Evolutionary conservation across 2,329 filamentous ascomycete genomes (phyloP).

Genomic region (Chaetomiaceae sp.): DNA sequence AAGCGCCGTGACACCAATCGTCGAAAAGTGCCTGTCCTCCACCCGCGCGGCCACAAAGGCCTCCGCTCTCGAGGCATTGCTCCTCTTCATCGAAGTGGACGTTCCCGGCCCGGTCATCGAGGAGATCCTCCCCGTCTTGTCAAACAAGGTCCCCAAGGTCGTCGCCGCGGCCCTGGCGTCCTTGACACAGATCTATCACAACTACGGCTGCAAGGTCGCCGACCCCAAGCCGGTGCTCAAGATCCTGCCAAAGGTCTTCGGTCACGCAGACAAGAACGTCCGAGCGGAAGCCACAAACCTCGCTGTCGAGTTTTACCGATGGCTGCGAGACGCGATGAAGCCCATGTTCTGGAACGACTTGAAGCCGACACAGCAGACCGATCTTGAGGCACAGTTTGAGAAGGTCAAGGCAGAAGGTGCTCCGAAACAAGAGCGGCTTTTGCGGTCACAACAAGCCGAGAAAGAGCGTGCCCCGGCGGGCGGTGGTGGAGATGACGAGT

Average conservation of each 20-base stretch:
- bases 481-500: constrained; percentile 53
- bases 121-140: constrained; percentile 76
- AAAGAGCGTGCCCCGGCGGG: constrained; percentile 63
- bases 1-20: constrained; percentile 70
- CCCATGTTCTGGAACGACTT: constrained; percentile 94
- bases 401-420: constrained; percentile 81
- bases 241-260: constrained; percentile 82
- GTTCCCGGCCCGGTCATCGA: constrained; percentile 81
- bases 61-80: constrained; percentile 76
- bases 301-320: constrained; percentile 91
- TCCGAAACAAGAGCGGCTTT: constrained; percentile 84
- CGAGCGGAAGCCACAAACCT: constrained; percentile 88
- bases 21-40: constrained; percentile 86
- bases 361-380: constrained; percentile 91
- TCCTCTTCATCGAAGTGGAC: constrained; percentile 88
- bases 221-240: constrained; percentile 94
- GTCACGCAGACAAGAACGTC: constrained; percentile 97
- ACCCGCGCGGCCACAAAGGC: constrained; percentile 86
- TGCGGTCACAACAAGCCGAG: constrained; percentile 84
- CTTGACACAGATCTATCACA: constrained; percentile 81
- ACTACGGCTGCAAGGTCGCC: constrained; percentile 89
- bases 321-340: constrained; percentile 97
- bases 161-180: constrained; percentile 68
- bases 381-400: constrained; percentile 91
- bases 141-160: constrained; percentile 88